Percentiles rank a stretch among this genome's conserved stretches.
These are phyloP conservation scores for Populus hybrid DNA, from an alignment of 441 rosid genomes.

Conservation along the genomic window DNA sequence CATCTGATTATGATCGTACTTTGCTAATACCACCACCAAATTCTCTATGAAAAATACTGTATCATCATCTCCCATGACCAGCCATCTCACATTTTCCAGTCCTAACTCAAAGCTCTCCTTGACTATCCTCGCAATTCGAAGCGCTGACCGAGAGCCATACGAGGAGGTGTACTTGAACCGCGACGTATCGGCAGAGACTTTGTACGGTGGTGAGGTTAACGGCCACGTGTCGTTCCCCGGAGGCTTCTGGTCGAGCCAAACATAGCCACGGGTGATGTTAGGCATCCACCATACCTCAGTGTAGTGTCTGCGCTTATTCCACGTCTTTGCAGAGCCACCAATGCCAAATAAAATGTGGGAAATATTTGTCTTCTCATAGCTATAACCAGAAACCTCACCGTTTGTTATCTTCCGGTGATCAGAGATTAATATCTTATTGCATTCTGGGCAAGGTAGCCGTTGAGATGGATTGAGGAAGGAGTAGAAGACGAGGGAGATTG, in stretches of 20 bases:
- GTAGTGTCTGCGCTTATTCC: constrained; percentile 66
- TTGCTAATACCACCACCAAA: constrained; percentile 46
- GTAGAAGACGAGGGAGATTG: constrained; percentile 39
- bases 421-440: constrained; percentile 7
- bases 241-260: constrained; percentile 74
- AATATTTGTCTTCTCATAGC: constrained; percentile 31
- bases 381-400: not conserved
- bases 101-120: constrained; percentile 70
- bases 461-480: constrained; percentile 32
- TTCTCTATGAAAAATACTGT: constrained; percentile 73
- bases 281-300: constrained; percentile 76
- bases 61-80: constrained; percentile 90
- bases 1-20: constrained; percentile 78
- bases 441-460: constrained; percentile 27
- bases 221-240: constrained; percentile 31
- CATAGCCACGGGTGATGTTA: constrained; percentile 56
- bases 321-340: constrained; percentile 71
- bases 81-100: constrained; percentile 66
- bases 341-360: constrained; percentile 73
- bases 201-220: constrained; percentile 44
- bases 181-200: constrained; percentile 62
- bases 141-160: constrained; percentile 72
- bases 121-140: constrained; percentile 70
- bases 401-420: constrained; percentile 19
- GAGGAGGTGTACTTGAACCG: constrained; percentile 55